Evolutionary conservation across 2,329 filamentous ascomycete genomes (phyloP).

Genomic region (Thelonectria discophora): DNA sequence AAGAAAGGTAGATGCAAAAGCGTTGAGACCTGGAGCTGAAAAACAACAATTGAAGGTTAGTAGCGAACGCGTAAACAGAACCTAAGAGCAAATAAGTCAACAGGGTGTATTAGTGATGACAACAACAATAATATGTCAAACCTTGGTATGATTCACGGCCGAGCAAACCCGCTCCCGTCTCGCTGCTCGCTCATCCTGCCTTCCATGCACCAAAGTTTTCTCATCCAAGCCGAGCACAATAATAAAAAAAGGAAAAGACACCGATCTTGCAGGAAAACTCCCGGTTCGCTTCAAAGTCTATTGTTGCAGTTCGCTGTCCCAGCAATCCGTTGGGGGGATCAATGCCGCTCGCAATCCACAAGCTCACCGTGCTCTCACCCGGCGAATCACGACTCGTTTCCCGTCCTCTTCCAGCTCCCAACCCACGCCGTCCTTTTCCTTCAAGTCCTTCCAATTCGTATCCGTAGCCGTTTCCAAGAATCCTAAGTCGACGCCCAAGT

Average conservation of each 20-base stretch:
- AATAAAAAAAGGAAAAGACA: no score
- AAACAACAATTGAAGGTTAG: no score
- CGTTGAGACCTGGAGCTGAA: no score
- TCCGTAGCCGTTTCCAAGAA: slow-evolving; percentile 77
- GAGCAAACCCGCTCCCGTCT: no score
- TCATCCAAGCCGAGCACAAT: no score
- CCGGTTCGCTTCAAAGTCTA: no score
- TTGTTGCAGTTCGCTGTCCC: slow-evolving; percentile 10
- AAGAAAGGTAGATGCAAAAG: no score
- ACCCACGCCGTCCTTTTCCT: slow-evolving; percentile 75
- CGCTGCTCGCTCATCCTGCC: no score
- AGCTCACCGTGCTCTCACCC: slow-evolving; percentile 53
- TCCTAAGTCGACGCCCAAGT: slow-evolving; percentile 74
- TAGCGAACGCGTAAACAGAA: no score
- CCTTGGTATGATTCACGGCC: neutral
- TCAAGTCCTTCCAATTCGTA: slow-evolving; percentile 76
- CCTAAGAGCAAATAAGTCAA: no score
- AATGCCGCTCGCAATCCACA: slow-evolving; percentile 16
- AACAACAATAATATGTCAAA: neutral
- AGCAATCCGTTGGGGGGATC: slow-evolving; percentile 15
- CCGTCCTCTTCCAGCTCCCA: slow-evolving; percentile 80
- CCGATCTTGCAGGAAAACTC: slow-evolving; percentile 4
- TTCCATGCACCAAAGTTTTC: no score
- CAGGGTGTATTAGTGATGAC: neutral
- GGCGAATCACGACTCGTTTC: slow-evolving; percentile 78